Evolutionary conservation across 495 filamentous ascomycete species (phyloP).

Genomic region (Annulohypoxylon bovei): DNA sequence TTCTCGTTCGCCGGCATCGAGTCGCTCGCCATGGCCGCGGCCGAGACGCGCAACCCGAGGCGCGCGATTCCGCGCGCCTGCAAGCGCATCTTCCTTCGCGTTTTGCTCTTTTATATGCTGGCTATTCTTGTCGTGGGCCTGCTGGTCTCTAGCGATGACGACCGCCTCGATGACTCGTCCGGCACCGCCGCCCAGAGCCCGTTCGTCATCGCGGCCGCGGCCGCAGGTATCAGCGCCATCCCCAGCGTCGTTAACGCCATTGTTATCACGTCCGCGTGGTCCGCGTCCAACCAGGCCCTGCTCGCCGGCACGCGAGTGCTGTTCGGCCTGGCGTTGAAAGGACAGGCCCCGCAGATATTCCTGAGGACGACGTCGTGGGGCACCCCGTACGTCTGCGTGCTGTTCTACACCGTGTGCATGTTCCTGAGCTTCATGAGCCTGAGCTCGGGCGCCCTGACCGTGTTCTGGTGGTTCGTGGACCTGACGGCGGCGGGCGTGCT

Average conservation of each 20-base stretch:
- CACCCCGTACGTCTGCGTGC: constrained; percentile 67
- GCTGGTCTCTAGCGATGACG: constrained; percentile 69
- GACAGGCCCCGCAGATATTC: constrained; percentile 66
- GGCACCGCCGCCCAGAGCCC: constrained; percentile 69
- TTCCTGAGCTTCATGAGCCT: constrained; percentile 69
- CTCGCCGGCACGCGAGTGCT: constrained; percentile 70
- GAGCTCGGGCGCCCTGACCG: constrained; percentile 63
- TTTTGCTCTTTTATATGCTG: constrained; percentile 69
- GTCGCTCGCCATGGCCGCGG: constrained; percentile 69
- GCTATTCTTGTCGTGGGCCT: constrained; percentile 69
- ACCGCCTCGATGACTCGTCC: constrained; percentile 64
- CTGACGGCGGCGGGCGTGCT: constrained; percentile 65
- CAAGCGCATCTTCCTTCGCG: constrained; percentile 60
- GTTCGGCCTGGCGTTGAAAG: constrained; percentile 69
- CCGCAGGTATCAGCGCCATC: constrained; percentile 70
- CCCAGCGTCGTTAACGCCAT: constrained; percentile 73
- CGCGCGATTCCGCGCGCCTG: constrained; percentile 63
- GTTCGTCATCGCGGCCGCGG: constrained; percentile 75
- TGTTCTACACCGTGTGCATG: constrained; percentile 62
- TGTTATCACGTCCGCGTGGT: constrained; percentile 78
- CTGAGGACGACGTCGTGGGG: constrained; percentile 68
- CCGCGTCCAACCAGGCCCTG: constrained; percentile 71
- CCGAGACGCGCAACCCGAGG: constrained; percentile 68
- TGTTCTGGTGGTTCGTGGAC: constrained; percentile 70
- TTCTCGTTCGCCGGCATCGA: constrained; percentile 68